Conservation (phyloP, 225 moss, liverwort and hornwort genomes). For the Polytrichum commune region DNA sequence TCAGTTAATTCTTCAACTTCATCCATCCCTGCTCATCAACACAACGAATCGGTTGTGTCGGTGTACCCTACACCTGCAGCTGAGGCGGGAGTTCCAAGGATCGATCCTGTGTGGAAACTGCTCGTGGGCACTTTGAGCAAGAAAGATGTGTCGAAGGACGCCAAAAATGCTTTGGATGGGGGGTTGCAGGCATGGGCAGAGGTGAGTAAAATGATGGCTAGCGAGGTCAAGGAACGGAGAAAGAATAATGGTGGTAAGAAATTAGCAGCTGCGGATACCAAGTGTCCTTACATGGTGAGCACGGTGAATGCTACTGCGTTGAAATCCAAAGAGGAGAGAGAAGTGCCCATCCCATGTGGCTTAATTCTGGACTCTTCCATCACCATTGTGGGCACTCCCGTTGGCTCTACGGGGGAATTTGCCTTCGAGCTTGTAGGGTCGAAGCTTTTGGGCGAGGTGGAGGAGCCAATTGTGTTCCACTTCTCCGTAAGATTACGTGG, state of each 20-base stretch:
- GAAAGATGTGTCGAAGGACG: constrained; percentile 24
- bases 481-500: constrained; percentile 44
- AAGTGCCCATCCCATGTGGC: constrained; percentile 52
- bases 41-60: constrained; percentile 7
- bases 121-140: constrained; percentile 25
- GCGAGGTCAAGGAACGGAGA: constrained; percentile 22
- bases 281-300: constrained; percentile 47
- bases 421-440: constrained; percentile 49
- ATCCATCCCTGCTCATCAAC: not conserved
- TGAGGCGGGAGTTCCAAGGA: constrained; percentile 18
- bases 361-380: constrained; percentile 54
- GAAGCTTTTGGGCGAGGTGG: constrained; percentile 34
- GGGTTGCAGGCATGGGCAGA: constrained; percentile 39
- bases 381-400: constrained; percentile 46
- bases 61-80: constrained; percentile 17
- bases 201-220: constrained; percentile 24
- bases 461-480: constrained; percentile 56
- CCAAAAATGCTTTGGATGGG: constrained; percentile 29
- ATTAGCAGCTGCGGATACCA: constrained; percentile 14
- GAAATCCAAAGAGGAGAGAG: constrained; percentile 23
- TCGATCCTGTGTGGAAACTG: constrained; percentile 39
- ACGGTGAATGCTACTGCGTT: constrained; percentile 39
- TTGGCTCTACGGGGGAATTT: constrained; percentile 19
- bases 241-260: constrained; percentile 8
- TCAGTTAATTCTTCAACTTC: not conserved